phyloP scores from a whole-genome alignment of 129 eudicot genomes.

The Artemisia annua region DNA sequence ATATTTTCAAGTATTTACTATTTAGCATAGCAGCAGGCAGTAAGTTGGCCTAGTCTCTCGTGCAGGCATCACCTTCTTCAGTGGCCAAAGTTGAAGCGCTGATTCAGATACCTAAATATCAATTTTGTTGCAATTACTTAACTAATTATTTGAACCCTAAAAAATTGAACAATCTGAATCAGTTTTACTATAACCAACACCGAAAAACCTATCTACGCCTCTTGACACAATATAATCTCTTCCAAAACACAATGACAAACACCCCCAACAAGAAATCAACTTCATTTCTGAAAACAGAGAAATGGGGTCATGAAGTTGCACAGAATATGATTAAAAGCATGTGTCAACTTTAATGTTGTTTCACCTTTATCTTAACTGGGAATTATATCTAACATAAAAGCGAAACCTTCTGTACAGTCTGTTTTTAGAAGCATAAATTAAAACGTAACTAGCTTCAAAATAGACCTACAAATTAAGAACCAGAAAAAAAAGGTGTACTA shows the following conservation, averaged over 20 bases:
- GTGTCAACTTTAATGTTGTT: neutral
- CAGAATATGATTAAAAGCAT: neutral
- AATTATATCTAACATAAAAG: conserved; percentile 29
- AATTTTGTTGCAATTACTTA: too few species aligned
- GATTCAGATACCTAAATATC: too few species aligned
- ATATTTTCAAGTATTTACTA: too few species aligned
- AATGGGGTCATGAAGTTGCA: neutral
- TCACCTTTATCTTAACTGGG: conserved; percentile 23
- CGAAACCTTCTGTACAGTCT: conserved; percentile 46
- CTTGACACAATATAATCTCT: neutral
- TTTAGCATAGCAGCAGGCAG: too few species aligned
- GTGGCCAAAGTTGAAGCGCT: too few species aligned
- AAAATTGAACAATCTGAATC: too few species aligned
- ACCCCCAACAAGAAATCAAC: neutral
- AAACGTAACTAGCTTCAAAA: conserved; percentile 20
- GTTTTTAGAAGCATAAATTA: conserved; percentile 35
- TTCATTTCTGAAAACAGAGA: conserved; percentile 9
- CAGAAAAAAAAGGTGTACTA: conserved; percentile 9
- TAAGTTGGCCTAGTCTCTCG: too few species aligned
- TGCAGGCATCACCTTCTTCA: too few species aligned
- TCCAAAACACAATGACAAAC: neutral
- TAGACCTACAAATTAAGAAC: conserved; percentile 32
- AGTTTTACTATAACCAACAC: too few species aligned
- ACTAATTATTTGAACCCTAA: too few species aligned
- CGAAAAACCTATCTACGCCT: too few species aligned